Evolutionary conservation across 1,284 basidiomycete species (phyloP).

Genomic region (Schizopora paradoxa): DNA sequence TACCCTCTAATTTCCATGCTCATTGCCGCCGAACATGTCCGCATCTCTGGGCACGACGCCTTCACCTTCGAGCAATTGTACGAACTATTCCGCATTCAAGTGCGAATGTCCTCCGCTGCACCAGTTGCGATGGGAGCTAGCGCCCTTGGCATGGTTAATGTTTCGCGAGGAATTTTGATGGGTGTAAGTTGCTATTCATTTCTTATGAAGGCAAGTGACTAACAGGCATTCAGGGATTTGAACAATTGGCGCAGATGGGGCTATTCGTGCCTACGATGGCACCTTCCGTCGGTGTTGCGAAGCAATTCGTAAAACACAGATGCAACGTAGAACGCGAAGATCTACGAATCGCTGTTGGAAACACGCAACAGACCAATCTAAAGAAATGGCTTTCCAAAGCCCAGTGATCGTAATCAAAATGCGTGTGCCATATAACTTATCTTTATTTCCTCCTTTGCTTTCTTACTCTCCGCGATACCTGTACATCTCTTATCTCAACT

Average conservation of each 20-base stretch:
- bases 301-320: conserved; percentile 64
- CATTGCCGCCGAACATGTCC: conserved; percentile 60
- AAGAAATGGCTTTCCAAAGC: conserved; percentile 71
- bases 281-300: conserved; percentile 41
- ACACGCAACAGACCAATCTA: conserved; percentile 59
- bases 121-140: conserved; percentile 70
- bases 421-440: no score
- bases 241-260: conserved; percentile 47
- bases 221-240: conserved; percentile 52
- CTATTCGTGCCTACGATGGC: conserved; percentile 48
- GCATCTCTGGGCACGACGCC: conserved; percentile 57
- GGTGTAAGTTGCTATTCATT: conserved; percentile 39
- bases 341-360: conserved; percentile 61
- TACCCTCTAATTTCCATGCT: conserved; percentile 74
- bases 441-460: no score
- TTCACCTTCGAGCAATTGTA: conserved; percentile 80
- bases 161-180: conserved; percentile 54
- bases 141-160: conserved; percentile 68
- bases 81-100: conserved; percentile 61
- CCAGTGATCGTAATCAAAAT: no score
- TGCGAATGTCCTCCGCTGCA: conserved; percentile 60
- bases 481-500: no score
- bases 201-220: conserved; percentile 11
- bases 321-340: conserved; percentile 52
- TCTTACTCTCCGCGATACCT: no score